These are phyloP conservation scores for Centaurea solstitialis DNA, from an alignment of 129 eudicot species.

Conservation along the genomic window DNA sequence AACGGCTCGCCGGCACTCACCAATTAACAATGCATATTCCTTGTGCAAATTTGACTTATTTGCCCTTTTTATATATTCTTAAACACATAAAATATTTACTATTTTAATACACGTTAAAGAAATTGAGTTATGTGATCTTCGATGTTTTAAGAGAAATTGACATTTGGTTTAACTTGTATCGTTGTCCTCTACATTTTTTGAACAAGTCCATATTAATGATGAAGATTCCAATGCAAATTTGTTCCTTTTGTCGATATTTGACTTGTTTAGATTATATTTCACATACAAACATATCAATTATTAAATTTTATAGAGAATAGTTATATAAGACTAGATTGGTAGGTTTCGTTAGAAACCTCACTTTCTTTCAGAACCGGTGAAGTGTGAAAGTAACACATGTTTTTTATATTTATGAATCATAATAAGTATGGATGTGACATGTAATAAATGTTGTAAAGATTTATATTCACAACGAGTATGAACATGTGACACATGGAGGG, in stretches of 20 bases:
- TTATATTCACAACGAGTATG: background rate
- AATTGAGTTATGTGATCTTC: background rate
- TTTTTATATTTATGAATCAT: no score
- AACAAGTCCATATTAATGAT: background rate
- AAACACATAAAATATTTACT: background rate
- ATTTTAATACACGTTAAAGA: background rate
- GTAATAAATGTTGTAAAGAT: background rate
- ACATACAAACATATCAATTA: no score
- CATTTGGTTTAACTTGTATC: conserved; percentile 13
- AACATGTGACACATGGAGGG: background rate
- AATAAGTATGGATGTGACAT: background rate
- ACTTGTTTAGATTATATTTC: background rate
- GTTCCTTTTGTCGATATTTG: background rate
- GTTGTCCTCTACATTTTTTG: background rate
- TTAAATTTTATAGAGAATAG: background rate
- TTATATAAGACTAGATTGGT: no score
- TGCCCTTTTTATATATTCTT: background rate
- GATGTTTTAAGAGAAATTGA: background rate
- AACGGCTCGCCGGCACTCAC: conserved; percentile 38
- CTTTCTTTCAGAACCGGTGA: background rate
- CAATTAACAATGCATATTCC: conserved; percentile 21
- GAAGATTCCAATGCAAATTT: background rate
- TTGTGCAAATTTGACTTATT: conserved; percentile 31
- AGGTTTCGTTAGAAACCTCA: background rate
- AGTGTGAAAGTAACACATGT: background rate